Evolutionary conservation across 192 early-diverging fungal genomes (phyloP).

Genomic region (Backusella circina): DNA sequence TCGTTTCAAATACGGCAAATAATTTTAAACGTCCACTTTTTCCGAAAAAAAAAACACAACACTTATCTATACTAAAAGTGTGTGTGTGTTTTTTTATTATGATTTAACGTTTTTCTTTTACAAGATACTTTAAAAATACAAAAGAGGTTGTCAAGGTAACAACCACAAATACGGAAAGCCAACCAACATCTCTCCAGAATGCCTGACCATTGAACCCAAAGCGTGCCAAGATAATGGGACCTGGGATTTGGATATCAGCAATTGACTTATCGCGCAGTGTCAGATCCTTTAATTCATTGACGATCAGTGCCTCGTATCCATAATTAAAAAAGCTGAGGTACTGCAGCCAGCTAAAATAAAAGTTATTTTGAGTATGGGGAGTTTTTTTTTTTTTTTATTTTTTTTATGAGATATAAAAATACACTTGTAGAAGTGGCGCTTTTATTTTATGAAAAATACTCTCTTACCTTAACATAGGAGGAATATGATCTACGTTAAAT

Average conservation of each 20-base stretch:
- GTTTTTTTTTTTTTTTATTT: background rate
- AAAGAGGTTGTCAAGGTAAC: slow-evolving; percentile 17
- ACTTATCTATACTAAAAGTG: background rate
- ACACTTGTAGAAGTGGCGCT: background rate
- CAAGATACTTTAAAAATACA: slow-evolving; percentile 29
- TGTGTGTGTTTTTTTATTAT: too few relatives aligned
- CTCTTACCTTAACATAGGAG: slow-evolving; percentile 26
- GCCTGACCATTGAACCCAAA: slow-evolving; percentile 38
- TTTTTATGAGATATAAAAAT: background rate
- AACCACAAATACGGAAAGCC: slow-evolving; percentile 6
- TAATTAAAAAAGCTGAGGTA: slow-evolving; percentile 72
- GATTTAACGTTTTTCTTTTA: slow-evolving; percentile 29
- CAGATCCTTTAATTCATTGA: slow-evolving; percentile 52
- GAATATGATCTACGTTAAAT: slow-evolving; percentile 26
- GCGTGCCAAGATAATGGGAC: slow-evolving; percentile 29
- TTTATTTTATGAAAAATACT: too few relatives aligned
- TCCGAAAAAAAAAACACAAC: background rate
- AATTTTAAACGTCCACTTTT: background rate
- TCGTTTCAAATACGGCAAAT: background rate
- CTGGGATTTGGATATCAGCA: slow-evolving; percentile 36
- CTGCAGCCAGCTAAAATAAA: slow-evolving; percentile 55
- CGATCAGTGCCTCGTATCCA: slow-evolving; percentile 69
- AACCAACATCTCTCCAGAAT: slow-evolving; percentile 27
- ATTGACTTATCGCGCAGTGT: slow-evolving; percentile 31
- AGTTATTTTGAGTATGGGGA: background rate